phyloP scores from a whole-genome alignment of 345 rosid species.

The Arabidopsis suecica region DNA sequence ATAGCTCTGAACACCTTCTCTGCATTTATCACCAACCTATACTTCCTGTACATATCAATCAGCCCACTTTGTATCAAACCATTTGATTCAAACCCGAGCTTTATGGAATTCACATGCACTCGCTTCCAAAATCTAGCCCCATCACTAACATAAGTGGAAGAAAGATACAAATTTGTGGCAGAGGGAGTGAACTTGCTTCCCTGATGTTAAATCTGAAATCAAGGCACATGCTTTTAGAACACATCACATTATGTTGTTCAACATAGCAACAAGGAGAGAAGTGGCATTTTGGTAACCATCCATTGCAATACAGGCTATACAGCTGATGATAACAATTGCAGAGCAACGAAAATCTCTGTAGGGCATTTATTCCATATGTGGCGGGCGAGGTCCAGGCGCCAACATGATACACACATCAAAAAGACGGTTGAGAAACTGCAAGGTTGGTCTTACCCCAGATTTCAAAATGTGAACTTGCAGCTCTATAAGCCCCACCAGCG shows the following conservation, averaged over 20 bases:
- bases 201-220: too few relatives aligned
- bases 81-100: conserved; percentile 54
- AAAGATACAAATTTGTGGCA: neutral
- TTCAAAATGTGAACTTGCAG: neutral
- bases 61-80: conserved; percentile 48
- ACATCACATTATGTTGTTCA: too few relatives aligned
- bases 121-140: conserved; percentile 49
- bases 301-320: neutral
- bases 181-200: neutral
- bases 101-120: conserved; percentile 56
- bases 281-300: neutral
- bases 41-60: conserved; percentile 58
- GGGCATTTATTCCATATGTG: too few relatives aligned
- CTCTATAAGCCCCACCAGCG: neutral
- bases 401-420: too few relatives aligned
- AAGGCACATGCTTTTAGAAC: too few relatives aligned
- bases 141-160: conserved; percentile 21
- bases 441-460: neutral
- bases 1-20: conserved; percentile 46
- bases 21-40: conserved; percentile 51
- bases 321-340: neutral
- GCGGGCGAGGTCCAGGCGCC: neutral
- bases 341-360: neutral
- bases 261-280: neutral
- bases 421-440: too few relatives aligned